phyloP scores from a whole-genome alignment of 2,329 filamentous ascomycete species.

The Aureobasidium sp. region DNA sequence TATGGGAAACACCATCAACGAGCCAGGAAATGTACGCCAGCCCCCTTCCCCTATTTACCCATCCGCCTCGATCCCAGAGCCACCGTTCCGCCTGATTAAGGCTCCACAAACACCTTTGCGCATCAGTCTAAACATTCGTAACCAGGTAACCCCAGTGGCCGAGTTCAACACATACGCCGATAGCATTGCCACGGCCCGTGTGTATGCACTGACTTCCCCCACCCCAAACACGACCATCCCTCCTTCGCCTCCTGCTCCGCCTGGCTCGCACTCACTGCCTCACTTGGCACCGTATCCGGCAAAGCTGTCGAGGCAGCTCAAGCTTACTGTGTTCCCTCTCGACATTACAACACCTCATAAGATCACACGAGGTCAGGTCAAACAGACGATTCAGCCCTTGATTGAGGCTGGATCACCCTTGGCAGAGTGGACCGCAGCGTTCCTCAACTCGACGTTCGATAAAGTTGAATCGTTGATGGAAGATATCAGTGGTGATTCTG shows the following conservation, averaged over 20 bases:
- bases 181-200: constrained; percentile 40
- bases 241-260: constrained; percentile 44
- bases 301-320: constrained; percentile 36
- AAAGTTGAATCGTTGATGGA: constrained; percentile 39
- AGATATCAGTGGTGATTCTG: constrained; percentile 29
- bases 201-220: constrained; percentile 44
- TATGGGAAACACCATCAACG: constrained; percentile 83
- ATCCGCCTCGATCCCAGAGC: constrained; percentile 23
- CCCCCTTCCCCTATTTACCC: constrained; percentile 22
- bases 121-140: constrained; percentile 23
- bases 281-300: constrained; percentile 35
- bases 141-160: constrained; percentile 63
- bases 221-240: constrained; percentile 76
- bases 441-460: constrained; percentile 39
- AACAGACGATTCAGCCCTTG: constrained; percentile 25
- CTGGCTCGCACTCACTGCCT: constrained; percentile 19
- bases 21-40: constrained; percentile 62
- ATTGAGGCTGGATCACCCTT: constrained; percentile 34
- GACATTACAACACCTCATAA: constrained; percentile 42
- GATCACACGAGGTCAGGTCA: constrained; percentile 36
- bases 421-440: constrained; percentile 39
- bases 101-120: constrained; percentile 30
- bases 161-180: constrained; percentile 98
- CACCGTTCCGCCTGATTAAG: constrained; percentile 34
- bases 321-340: constrained; percentile 42